Evolutionary conservation across 164 flowering plant species (phyloP), one percentile per base, ranked within the genome.

Genomic region (Houttuynia cordata): DNA sequence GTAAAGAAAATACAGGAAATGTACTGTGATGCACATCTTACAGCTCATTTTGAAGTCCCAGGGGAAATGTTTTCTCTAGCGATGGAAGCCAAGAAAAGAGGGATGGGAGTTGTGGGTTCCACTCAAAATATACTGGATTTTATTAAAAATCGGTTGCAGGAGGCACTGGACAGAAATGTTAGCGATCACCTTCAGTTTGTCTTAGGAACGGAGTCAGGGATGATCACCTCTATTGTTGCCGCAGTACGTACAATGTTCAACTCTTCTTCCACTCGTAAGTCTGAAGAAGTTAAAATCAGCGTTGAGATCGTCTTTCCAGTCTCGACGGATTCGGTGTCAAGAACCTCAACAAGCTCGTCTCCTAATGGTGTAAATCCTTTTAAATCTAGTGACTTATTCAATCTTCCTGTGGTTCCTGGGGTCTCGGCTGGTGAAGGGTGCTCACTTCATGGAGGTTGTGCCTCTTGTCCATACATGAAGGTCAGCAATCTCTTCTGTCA

Each of bases 401-500:
- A 71, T 1, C 72, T 93, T 51, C 65, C 86, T 24, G 80, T 93
- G 64, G 63, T 93, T 73, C 99, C 99, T 59, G 99, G 99, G 61
- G 95, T 86, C 66, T 74, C 94, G 55, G 76, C 88, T 74, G 99
- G 99, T 5, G 99, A 93, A 68, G 97, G 97, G 18, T 93, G 99
- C 69, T 93, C 99, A 21, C 73, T 90, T 69, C 85, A 93, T 69
- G 98, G 98, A 47, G 98, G 98, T 12, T 93, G 97, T 77, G 98
- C 97, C 19, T 93, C 98, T 40, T 93, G 98, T 63, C 97, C 98
- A 37, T 88, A 93, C 73, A 93, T 93, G 98, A 93, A 93, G 96
- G 98, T 85, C 51, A 71, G 79, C 64, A 58, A 2, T 30, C 37
- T 6, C 37, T 6, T 30, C 6, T 30, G 2, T 30, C 37, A 30